Evolutionary conservation across 1,284 basidiomycete species (phyloP).

Genomic region (Melampsora americana): DNA sequence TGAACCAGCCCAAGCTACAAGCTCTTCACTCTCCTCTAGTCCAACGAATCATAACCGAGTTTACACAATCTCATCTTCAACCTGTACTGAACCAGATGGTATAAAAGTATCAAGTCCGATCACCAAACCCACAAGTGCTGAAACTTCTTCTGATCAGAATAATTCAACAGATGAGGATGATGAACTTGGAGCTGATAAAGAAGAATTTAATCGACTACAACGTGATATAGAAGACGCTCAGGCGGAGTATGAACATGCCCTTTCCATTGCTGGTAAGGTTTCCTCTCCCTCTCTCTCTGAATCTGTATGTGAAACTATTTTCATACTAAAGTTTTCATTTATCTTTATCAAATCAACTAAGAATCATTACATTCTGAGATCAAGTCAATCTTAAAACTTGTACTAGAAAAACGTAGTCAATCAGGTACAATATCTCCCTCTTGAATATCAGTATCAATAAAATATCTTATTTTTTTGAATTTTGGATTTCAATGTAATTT

Average conservation of each 20-base stretch:
- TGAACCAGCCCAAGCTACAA: not conserved
- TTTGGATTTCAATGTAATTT: too few relatives aligned
- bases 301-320: not conserved
- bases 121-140: not conserved
- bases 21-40: not conserved
- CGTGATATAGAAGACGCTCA: slow-evolving; percentile 24
- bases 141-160: not conserved
- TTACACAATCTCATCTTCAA: not conserved
- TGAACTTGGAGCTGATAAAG: slow-evolving; percentile 15
- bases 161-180: not conserved
- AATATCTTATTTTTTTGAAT: too few relatives aligned
- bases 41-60: not conserved
- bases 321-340: not conserved
- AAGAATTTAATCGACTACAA: slow-evolving; percentile 27
- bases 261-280: slow-evolving; percentile 11
- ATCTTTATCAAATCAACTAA: not conserved
- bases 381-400: slow-evolving; percentile 11
- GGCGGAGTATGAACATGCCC: slow-evolving; percentile 21
- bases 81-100: not conserved
- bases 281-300: not conserved
- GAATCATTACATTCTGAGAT: slow-evolving; percentile 29
- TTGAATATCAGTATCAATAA: too few relatives aligned
- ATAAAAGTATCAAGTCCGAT: not conserved
- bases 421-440: not conserved
- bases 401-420: slow-evolving; percentile 19